Base-by-base conservation (phyloP, 1,284 basidiomycete genomes). In the Marasmius oreades region DNA sequence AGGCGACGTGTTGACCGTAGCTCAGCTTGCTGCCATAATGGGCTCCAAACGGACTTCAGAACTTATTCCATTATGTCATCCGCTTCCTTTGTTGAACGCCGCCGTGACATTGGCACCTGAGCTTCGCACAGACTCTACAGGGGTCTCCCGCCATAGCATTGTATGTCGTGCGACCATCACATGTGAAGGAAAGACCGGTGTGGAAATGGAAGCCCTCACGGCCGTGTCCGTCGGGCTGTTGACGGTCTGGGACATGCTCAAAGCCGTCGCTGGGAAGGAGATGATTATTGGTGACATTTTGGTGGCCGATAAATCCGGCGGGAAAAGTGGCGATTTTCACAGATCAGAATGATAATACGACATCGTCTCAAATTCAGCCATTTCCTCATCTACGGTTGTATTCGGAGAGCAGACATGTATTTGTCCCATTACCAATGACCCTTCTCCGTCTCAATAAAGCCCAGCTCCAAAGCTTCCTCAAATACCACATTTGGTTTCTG, bases 201-300 rank as follows among this genome's bases (percentile, higher is more conserved):
- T 95, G 23, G 93, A 95, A 75, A 95, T 95, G 92, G 93, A 95
- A 73, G 93, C 93, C n/a, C 68, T 95, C 57, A 92, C 88, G 22
- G 89, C 86, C 20, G 91, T 91, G 12, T 88, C 84, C 4, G 77
- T 88, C n/a, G 87, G 87, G 3, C 77, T 91, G 43, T 72, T 94
- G 59, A 93, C 92, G 0, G 83, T 94, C 20, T 95, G 92, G 93
- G 93, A 95, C 67, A 95, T 95, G 92, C 77, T 93, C 44, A 95
- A 95, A 72, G 90, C 90, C 5, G 86, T 94, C 1, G 90, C 88
- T 3, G 93, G 92, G 18, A 81, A 81, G 67, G 87, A 92, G 55
- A 95, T 94, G 92, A 74, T 80, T 55, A 90, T 91, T 55, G 73
- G 78, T 31, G 82, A 84, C 24, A 80, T 95, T 51, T 69, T 77